Evolutionary conservation across 2,329 filamentous ascomycete genomes (phyloP).

Genomic region (Uncinocarpus reesii): DNA sequence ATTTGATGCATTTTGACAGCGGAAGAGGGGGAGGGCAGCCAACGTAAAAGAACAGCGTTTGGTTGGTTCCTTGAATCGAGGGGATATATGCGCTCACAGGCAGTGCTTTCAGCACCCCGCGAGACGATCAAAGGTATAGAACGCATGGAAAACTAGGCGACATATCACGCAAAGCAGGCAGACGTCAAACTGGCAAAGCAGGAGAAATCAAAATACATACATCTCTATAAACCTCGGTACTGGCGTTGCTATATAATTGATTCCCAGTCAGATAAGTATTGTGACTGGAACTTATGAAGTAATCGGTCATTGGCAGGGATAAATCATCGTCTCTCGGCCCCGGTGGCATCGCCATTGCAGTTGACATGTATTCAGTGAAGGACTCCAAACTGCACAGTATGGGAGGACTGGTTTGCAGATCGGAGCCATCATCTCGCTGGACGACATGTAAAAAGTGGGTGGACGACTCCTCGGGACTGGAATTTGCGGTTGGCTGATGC

Average conservation of each 20-base stretch:
- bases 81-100: no score
- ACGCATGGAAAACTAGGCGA: no score
- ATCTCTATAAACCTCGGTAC: conserved; percentile 65
- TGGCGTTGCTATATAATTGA: conserved; percentile 68
- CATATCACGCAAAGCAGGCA: no score
- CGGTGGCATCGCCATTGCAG: conserved; percentile 34
- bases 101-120: no score
- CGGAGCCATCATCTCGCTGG: conserved; percentile 15
- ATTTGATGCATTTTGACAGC: conserved; percentile 1
- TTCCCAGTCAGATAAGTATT: conserved; percentile 88
- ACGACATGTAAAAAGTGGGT: conserved; percentile 16
- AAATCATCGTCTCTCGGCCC: conserved; percentile 44
- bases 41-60: neutral
- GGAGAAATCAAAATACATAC: conserved; percentile 39
- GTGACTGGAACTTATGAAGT: conserved; percentile 90
- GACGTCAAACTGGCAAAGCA: neutral
- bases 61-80: neutral
- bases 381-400: conserved; percentile 25
- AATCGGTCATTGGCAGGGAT: conserved; percentile 65
- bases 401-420: conserved; percentile 2
- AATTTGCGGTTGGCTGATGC: conserved; percentile 15
- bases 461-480: conserved; percentile 13
- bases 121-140: no score
- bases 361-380: conserved; percentile 42
- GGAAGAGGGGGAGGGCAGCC: neutral